Conservation (phyloP, 192 early-diverging fungal genomes). For the Mortierella hygrophila region DNA sequence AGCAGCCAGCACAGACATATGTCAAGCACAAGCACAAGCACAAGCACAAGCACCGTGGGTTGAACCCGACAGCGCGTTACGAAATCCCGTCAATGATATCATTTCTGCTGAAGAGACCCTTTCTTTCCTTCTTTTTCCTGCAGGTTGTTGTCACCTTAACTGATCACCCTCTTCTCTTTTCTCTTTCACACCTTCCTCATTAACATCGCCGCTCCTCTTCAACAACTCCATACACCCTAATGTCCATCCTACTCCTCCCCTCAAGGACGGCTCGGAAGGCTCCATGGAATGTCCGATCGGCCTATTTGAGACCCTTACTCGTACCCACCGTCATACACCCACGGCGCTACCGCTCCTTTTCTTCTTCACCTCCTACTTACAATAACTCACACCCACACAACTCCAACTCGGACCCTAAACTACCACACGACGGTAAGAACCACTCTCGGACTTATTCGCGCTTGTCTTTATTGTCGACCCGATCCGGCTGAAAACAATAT, state of each 20-base stretch:
- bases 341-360: background rate
- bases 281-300: constrained; percentile 20
- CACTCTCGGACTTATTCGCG: background rate
- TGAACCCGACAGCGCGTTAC: too few relatives aligned
- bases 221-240: background rate
- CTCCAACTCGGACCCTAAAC: background rate
- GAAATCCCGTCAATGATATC: too few relatives aligned
- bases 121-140: background rate
- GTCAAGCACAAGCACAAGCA: too few relatives aligned
- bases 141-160: background rate
- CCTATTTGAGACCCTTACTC: background rate
- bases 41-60: too few relatives aligned
- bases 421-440: background rate
- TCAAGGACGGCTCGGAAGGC: background rate
- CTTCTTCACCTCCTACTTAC: background rate
- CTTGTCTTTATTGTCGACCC: background rate
- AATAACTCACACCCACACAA: background rate
- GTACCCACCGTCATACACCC: background rate
- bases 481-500: background rate
- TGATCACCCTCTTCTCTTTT: background rate
- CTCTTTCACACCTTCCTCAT: background rate
- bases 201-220: background rate
- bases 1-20: too few relatives aligned
- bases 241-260: background rate
- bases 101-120: too few relatives aligned